A percentile compares a stretch with the other conserved stretches of the same genome.
Conservation (phyloP, 2,329 filamentous ascomycete species). For the Fusarium tjaetaba region DNA sequence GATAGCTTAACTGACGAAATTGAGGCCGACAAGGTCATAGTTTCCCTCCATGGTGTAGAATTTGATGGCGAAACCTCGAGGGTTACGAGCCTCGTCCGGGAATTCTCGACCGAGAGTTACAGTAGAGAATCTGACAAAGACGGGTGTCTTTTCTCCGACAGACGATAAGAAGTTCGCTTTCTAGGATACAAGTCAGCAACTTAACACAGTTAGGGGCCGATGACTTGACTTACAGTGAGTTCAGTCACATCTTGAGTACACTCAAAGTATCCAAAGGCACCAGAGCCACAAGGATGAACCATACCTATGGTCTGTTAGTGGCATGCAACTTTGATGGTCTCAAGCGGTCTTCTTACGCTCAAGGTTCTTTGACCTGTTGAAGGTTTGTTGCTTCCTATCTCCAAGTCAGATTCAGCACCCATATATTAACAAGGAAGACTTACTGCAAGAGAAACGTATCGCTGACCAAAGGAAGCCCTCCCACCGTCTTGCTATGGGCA, state of each 20-base stretch:
- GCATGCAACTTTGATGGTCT: too few relatives aligned
- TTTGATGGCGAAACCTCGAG: constrained; percentile 2
- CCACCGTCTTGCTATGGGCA: constrained; percentile 3
- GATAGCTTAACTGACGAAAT: neutral
- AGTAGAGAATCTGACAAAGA: constrained; percentile 5
- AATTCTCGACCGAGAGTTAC: constrained; percentile 1
- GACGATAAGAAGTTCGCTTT: constrained; percentile 6
- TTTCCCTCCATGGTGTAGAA: constrained; percentile 1
- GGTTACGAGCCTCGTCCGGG: constrained; percentile 1
- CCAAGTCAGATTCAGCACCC: neutral
- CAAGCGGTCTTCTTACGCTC: neutral
- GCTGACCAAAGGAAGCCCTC: neutral
- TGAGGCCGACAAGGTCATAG: neutral
- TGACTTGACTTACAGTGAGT: neutral
- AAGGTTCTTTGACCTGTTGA: constrained; percentile 10
- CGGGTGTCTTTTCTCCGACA: neutral
- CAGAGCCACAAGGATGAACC: constrained; percentile 4
- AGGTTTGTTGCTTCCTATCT: constrained; percentile 3
- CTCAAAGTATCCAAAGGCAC: constrained; percentile 4
- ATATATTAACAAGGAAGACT: neutral
- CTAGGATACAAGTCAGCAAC: neutral
- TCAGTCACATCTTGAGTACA: constrained; percentile 1
- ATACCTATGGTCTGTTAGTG: neutral
- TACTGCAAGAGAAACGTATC: constrained; percentile 8
- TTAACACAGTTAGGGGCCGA: too few relatives aligned